These are phyloP conservation scores for Craterostigma plantagineum DNA, from an alignment of 257 asterid species.

Conservation along the genomic window DNA sequence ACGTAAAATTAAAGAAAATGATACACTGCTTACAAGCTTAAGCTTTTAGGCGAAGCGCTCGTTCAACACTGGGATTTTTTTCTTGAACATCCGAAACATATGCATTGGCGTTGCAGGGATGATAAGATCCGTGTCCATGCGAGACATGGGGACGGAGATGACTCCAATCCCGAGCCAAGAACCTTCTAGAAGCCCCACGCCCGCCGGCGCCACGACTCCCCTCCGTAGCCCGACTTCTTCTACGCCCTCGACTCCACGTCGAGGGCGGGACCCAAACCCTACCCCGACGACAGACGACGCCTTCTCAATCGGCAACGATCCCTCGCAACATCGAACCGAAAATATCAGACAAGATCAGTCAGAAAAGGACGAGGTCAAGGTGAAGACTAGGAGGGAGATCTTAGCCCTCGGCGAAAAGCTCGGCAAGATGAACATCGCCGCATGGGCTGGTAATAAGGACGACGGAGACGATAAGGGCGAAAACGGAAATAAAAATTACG, in stretches of 20 bases:
- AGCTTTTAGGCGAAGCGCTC: too few relatives aligned
- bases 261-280: conserved; percentile 46
- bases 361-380: conserved; percentile 50
- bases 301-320: conserved; percentile 8
- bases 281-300: conserved; percentile 27
- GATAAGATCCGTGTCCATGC: conserved; percentile 86
- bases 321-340: conserved; percentile 14
- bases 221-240: conserved; percentile 78
- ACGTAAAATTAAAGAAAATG: too few relatives aligned
- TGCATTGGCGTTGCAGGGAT: conserved; percentile 28
- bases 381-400: conserved; percentile 71
- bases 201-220: conserved; percentile 69
- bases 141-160: conserved; percentile 99
- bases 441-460: conserved; percentile 80
- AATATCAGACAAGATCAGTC: conserved; percentile 36
- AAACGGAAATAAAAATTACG: conserved; percentile 35
- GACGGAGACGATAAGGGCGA: too few relatives aligned
- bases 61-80: too few relatives aligned
- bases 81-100: too few relatives aligned
- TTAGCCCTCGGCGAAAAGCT: conserved; percentile 80
- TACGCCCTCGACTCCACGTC: conserved; percentile 69
- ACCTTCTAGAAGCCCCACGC: conserved; percentile 80
- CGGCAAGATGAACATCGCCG: conserved; percentile 90
- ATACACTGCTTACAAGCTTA: too few relatives aligned
- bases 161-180: conserved; percentile 97